A percentile compares a stretch with the other conserved stretches of the same genome.
Evolutionary conservation across 140 eudicot species (phyloP).

Genomic region (Erigeron philadelphicus): DNA sequence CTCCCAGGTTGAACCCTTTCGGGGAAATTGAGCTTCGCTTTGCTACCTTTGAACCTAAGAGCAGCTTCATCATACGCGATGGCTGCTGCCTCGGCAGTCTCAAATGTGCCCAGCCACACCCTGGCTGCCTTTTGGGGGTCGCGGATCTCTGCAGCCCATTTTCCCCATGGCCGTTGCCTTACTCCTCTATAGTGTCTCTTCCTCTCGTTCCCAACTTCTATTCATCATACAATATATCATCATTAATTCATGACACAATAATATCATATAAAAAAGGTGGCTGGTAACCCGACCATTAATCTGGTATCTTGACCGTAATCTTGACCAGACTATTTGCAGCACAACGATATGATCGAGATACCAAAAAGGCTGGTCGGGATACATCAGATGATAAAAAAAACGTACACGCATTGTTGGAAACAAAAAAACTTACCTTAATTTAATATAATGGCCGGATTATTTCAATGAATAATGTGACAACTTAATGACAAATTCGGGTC

Average conservation of each 20-base stretch:
- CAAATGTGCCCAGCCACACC: slow-evolving; percentile 89
- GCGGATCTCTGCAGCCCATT: slow-evolving; percentile 92
- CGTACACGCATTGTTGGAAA: no score
- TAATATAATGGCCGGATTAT: no score
- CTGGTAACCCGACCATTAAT: no score
- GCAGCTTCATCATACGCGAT: slow-evolving; percentile 94
- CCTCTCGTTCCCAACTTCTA: slow-evolving; percentile 23
- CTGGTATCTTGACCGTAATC: no score
- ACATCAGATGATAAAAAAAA: no score
- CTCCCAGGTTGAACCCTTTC: slow-evolving; percentile 67
- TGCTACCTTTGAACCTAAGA: slow-evolving; percentile 73
- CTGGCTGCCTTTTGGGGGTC: slow-evolving; percentile 82
- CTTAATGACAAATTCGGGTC: no score
- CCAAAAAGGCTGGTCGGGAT: no score
- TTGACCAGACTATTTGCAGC: no score
- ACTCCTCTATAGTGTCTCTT: slow-evolving; percentile 80
- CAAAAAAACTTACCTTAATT: no score
- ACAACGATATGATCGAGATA: no score
- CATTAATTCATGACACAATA: neutral
- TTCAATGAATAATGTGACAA: no score
- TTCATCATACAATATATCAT: slow-evolving; percentile 10
- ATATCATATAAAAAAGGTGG: no score
- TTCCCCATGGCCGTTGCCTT: slow-evolving; percentile 87
- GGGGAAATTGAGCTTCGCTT: slow-evolving; percentile 87
- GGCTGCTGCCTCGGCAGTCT: slow-evolving; percentile 89